Evolutionary conservation across 1,284 basidiomycete species (phyloP), one percentile per base, ranked within the genome.

Genomic region (Coniferiporia sulphurascens): DNA sequence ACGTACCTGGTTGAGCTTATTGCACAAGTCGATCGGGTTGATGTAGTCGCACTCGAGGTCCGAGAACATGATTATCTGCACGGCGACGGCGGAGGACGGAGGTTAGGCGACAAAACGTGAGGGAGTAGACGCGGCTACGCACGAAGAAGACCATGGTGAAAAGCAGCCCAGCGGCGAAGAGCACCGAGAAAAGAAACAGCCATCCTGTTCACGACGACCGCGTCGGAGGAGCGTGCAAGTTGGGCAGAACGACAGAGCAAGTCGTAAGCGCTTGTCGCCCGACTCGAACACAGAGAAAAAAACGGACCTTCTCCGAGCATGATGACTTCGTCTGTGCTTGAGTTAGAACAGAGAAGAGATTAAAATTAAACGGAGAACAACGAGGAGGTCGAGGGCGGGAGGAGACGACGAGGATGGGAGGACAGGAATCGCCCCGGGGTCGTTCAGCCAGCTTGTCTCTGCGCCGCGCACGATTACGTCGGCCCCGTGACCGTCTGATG

Each of bases 1-100:
- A 27, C 27, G 27, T 27, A 27, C 27, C 27, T 27, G 27, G 75
- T 99, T 99, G 70, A 99, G 88, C 80, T 98, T 98, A 80, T 98
- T 98, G 80, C 97, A 99, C 43, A 99, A 87, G 76, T 99, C 96
- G 85, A 99, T 98, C 58, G 96, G 96, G 79, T 99, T 99, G 80
- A 99, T 97, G 79, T 98, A 99, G 82, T 98, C 93, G 77, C 92
- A 95, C 78, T 96, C 94, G 71, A 97, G 79, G 78, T 97, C 95
- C 51, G 93, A 95, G 82, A 98, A 99, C 95, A 99, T 98, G 81
- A 99, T 99, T 71, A 99, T 97, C 96, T 98, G 67, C 27, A 27
- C 27, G 27, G 41, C 41, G 41, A 12, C 3, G 41, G 41, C 41
- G 27, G 15, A 21, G 36, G 55, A 22, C 21, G 45, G n/a, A n/a